Evolutionary conservation across 306 rosid species (phyloP).

Genomic region (Dicorynia guianensis): DNA sequence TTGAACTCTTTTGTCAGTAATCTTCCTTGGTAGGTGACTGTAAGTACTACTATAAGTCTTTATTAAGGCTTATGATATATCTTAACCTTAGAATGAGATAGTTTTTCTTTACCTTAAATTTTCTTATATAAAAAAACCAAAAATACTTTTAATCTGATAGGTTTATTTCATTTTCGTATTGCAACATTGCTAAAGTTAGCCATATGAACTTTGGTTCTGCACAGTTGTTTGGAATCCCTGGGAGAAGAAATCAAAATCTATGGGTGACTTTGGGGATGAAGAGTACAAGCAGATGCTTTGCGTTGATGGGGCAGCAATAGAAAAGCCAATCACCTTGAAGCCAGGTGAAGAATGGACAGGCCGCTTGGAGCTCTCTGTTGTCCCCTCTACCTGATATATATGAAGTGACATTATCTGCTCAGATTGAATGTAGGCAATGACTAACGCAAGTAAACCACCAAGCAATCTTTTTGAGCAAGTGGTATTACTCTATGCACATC

Average conservation of each 20-base stretch:
- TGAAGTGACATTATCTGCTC: not conserved
- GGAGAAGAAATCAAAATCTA: constrained; percentile 73
- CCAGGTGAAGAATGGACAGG: constrained; percentile 93
- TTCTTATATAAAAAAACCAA: too few relatives aligned
- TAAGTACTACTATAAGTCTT: too few relatives aligned
- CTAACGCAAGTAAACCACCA: constrained; percentile 36
- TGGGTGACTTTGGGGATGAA: constrained; percentile 81
- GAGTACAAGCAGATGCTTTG: constrained; percentile 91
- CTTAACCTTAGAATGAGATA: too few relatives aligned
- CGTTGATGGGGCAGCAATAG: constrained; percentile 84
- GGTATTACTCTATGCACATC: constrained; percentile 31
- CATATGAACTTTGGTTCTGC: constrained; percentile 31
- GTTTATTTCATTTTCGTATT: not conserved
- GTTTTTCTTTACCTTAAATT: too few relatives aligned
- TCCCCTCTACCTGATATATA: constrained; percentile 60
- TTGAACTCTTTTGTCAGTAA: too few relatives aligned
- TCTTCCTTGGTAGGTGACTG: too few relatives aligned
- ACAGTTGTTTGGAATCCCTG: constrained; percentile 97
- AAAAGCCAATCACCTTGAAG: constrained; percentile 74
- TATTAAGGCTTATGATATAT: too few relatives aligned
- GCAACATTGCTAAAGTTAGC: constrained; percentile 17
- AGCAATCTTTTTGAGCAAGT: constrained; percentile 36
- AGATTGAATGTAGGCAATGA: not conserved
- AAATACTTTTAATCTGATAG: too few relatives aligned
- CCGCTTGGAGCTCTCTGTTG: constrained; percentile 71